These are phyloP conservation scores for Diaporthe vexans DNA, from an alignment of 2,329 filamentous ascomycete genomes.

Conservation along the genomic window DNA sequence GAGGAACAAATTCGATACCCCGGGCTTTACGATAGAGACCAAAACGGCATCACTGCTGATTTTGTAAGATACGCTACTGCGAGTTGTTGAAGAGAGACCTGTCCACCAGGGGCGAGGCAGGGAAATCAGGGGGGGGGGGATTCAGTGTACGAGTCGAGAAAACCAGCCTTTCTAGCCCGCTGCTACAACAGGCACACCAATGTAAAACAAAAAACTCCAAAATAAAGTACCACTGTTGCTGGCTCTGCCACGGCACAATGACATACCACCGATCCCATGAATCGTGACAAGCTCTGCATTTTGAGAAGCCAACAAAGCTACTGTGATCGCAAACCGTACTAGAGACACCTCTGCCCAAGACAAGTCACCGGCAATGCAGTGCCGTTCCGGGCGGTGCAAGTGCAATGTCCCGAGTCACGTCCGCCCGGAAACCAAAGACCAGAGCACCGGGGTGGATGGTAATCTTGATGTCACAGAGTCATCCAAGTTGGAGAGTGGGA, in stretches of 20 bases:
- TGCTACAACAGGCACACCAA: neutral
- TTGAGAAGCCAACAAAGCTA: neutral
- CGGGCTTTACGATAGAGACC: constrained; percentile 33
- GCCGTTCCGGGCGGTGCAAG: constrained; percentile 7
- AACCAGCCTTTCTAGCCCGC: neutral
- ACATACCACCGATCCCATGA: neutral
- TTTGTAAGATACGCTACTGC: constrained; percentile 28
- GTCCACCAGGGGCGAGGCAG: neutral
- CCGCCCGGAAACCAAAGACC: neutral
- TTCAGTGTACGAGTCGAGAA: constrained; percentile 9
- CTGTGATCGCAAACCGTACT: neutral
- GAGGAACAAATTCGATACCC: constrained; percentile 38
- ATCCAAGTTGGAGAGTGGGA: neutral
- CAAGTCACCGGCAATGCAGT: constrained; percentile 1
- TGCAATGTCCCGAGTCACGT: constrained; percentile 16
- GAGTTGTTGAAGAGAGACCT: neutral
- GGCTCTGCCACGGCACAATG: neutral
- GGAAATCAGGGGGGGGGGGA: neutral
- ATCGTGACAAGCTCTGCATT: constrained; percentile 6
- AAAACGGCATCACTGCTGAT: constrained; percentile 40
- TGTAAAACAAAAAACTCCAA: constrained; percentile 7
- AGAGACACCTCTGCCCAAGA: constrained; percentile 3
- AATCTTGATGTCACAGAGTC: constrained; percentile 25
- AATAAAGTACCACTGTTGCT: neutral
- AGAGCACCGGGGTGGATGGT: neutral